A percentile compares a stretch with the other conserved stretches of the same genome.
Evolutionary conservation across 495 filamentous ascomycete species (phyloP).

Genomic region (Amphirosellinia nigrospora): DNA sequence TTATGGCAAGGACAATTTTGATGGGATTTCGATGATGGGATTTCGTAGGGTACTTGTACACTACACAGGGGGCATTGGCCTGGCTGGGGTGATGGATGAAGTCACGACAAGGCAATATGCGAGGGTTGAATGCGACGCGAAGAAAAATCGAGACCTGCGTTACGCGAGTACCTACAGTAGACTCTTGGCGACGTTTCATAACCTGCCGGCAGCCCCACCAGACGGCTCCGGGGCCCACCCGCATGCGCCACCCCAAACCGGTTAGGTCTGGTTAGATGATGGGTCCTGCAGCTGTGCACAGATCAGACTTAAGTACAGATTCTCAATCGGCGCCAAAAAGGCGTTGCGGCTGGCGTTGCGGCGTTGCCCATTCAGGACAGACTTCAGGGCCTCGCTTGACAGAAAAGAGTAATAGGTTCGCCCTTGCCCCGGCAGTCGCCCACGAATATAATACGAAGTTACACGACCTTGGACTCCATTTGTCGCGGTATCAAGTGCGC

Average conservation of each 20-base stretch:
- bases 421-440: neutral
- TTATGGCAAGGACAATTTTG: neutral
- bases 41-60: neutral
- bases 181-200: constrained; percentile 21
- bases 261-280: no score
- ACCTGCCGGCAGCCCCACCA: constrained; percentile 12
- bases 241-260: neutral
- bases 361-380: no score
- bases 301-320: no score
- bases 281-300: neutral
- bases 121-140: neutral
- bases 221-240: neutral
- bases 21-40: neutral
- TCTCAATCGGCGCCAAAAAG: neutral
- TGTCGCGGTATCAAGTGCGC: neutral
- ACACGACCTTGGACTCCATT: neutral
- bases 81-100: neutral
- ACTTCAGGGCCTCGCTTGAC: constrained; percentile 1
- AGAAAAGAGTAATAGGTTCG: neutral
- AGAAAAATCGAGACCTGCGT: neutral
- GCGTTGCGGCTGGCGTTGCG: no score
- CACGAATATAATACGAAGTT: neutral
- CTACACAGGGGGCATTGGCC: neutral
- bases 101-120: no score
- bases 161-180: neutral